A percentile compares a stretch with the other conserved stretches of the same genome.
phyloP scores from a whole-genome alignment of 2,329 filamentous ascomycete species.

The Lizonia empirigonia region DNA sequence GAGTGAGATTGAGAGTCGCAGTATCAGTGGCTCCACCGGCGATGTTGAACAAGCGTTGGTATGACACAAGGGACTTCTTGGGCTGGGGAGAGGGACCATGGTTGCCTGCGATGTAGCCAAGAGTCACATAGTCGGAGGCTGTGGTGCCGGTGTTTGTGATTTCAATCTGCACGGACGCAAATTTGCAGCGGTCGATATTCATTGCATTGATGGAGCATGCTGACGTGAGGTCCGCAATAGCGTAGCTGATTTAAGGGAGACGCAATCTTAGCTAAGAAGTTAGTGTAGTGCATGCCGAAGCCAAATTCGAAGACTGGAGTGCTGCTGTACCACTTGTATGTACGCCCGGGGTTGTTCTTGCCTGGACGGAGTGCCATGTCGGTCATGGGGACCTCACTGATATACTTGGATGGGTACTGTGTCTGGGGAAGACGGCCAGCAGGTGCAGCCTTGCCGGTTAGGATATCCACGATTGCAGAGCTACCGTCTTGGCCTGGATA shows the following conservation, averaged over 20 bases:
- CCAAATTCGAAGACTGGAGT: constrained; percentile 60
- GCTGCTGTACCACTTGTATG: constrained; percentile 64
- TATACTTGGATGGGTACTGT: constrained; percentile 61
- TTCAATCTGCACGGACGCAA: constrained; percentile 49
- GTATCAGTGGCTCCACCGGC: constrained; percentile 41
- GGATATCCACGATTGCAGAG: constrained; percentile 59
- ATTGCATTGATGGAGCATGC: constrained; percentile 45
- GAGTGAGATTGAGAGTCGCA: constrained; percentile 52
- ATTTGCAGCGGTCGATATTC: constrained; percentile 49
- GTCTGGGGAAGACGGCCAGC: constrained; percentile 63
- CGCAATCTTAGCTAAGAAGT: constrained; percentile 49
- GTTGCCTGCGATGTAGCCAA: constrained; percentile 57
- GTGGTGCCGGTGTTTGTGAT: constrained; percentile 56
- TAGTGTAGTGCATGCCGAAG: constrained; percentile 65
- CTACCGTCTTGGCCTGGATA: constrained; percentile 68
- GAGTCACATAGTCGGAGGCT: constrained; percentile 60
- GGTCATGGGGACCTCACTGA: constrained; percentile 58
- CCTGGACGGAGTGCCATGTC: constrained; percentile 62
- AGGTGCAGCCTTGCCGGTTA: constrained; percentile 59
- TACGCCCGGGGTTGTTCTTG: constrained; percentile 57
- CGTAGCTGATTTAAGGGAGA: constrained; percentile 19
- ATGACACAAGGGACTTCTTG: constrained; percentile 59
- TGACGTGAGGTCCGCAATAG: constrained; percentile 21
- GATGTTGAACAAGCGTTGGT: constrained; percentile 54
- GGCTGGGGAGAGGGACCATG: constrained; percentile 60